Base-by-base conservation (phyloP, 2,329 filamentous ascomycete species). In the Talaromyces sp. region DNA sequence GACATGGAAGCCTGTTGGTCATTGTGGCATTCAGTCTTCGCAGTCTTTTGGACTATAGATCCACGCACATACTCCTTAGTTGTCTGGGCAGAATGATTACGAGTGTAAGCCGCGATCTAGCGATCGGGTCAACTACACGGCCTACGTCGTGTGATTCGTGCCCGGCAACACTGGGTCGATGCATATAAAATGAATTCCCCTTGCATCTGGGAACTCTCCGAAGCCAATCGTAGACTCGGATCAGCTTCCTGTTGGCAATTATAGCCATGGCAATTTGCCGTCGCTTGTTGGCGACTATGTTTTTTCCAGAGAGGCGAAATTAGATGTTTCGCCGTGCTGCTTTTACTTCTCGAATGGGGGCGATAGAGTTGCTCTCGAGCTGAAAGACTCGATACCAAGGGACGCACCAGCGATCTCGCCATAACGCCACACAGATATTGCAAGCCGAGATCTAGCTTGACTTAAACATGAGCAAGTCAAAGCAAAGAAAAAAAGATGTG, bases 121-220 rank as follows among this genome's bases (percentile, higher is more conserved):
- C 60, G 15, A 58, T 43, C 37, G 43, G 47, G 43, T 54, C 54
- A 15, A 59, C 63, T 56, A 49, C 58, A 63, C 64, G 68, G 66
- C 64, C 69, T 73, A 73, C 68, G 63, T 59, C 62, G 65, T 67
- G 65, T 77, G 73, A 77, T 77, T 78, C 76, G 75, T 77, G 73
- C 75, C 74, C 73, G 65, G 66, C 50, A 57, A 67, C 64, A 62
- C 71, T 71, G 68, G 67, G 37, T 66, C 71, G 70, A 66, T 73
- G 70, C 71, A 70, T 70, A 69, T 68, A 67, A 66, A 62, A 68
- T 70, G 67, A 66, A 63, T 65, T 72, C 72, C 72, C 75, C 76
- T 78, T 78, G 74, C 75, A 76, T 76, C 69, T 73, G 75, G 74
- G 41, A 47, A 76, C 69, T 73, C 58, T 67, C 66, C 71, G 67